Conservation (phyloP, 305 asterid species). For the Withania somnifera region DNA sequence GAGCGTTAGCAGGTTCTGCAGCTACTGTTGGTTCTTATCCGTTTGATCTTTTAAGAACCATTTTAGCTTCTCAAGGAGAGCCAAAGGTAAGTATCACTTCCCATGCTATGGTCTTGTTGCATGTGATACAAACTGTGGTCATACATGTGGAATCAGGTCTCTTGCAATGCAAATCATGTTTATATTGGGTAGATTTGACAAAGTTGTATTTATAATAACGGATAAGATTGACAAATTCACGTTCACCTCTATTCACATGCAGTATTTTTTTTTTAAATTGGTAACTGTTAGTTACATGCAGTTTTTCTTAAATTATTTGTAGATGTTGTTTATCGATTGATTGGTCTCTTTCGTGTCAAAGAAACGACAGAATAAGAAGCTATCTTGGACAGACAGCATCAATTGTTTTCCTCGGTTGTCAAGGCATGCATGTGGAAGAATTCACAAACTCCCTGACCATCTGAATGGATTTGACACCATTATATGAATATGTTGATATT, state of each 20-base stretch:
- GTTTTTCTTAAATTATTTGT: neutral
- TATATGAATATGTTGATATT: neutral
- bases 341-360: neutral
- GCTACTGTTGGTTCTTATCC: conserved; percentile 96
- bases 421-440: neutral
- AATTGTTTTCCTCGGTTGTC: neutral
- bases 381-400: neutral
- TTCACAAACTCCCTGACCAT: neutral
- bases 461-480: neutral
- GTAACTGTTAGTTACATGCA: too few relatives aligned
- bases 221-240: too few relatives aligned
- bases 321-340: neutral
- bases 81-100: conserved; percentile 45
- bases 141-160: neutral
- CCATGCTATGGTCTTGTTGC: neutral
- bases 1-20: conserved; percentile 89
- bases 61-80: conserved; percentile 95
- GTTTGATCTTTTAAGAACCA: conserved; percentile 82
- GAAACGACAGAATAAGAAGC: neutral
- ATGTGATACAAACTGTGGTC: neutral
- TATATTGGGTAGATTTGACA: neutral
- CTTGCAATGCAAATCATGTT: neutral
- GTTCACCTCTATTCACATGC: neutral
- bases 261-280: neutral
- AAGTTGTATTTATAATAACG: neutral